Evolutionary conservation across 2,329 filamentous ascomycete species (phyloP), one percentile per base, ranked within the genome.

Genomic region (Podosphaera leucotricha): DNA sequence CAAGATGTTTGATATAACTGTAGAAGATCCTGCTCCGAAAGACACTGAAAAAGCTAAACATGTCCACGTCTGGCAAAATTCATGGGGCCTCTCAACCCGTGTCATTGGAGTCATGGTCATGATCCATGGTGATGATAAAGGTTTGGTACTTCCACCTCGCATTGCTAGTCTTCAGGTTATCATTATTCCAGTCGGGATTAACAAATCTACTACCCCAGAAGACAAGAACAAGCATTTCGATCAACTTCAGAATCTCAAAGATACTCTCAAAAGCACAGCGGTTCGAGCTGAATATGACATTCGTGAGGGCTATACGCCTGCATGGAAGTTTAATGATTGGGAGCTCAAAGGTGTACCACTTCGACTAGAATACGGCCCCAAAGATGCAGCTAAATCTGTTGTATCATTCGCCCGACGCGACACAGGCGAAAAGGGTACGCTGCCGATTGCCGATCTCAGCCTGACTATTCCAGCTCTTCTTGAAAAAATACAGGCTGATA

Each of bases 301-400:
- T 59, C 78, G 92, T 47, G 87, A 95, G 43, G 81, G 80, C 52
- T 93, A 95, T 61, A 75, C 85, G 48, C 86, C 90, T 35, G 85
- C 84, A 51, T 95, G 81, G 77, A 98, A 98, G 64, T 98, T 98
- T 69, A 92, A 92, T 64, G 86, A 98, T 64, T 94, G 85, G 84
- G 92, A 98, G 62, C 71, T 95, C 54, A 92, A 87, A 64, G 90
- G 92, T 59, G 80, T 95, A 37, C 90, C 92, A 40, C 72, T 98
- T 33, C 80, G 90, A 47, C 71, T 98, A 47, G 90, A 98, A 62
- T 93, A 93, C 57, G 92, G 92, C 5, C 87, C 90, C 55, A 92
- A 92, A 64, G 90, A 95, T 59, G 78, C 80, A 11, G 83, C 81
- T 50, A 83, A 86, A 59, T 73, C 80, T 46, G 80, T 86, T 37